phyloP scores from a whole-genome alignment of 768 basidiomycete species.

The Russula brevipes region DNA sequence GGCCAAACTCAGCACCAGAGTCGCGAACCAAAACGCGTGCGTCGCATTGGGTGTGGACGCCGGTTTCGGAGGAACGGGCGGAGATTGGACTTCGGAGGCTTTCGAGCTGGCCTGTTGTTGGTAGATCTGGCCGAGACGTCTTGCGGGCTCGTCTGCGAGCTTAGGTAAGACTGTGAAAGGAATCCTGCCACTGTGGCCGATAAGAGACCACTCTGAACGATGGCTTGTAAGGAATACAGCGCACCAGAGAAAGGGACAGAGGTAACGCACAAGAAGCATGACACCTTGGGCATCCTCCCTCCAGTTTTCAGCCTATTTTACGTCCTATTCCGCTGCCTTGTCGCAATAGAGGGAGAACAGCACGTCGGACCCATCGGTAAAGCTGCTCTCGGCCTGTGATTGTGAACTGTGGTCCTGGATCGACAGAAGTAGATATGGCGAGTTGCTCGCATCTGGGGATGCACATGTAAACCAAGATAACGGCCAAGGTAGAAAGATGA shows the following conservation, averaged over 20 bases:
- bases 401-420: not conserved
- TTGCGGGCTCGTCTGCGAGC: conserved; percentile 4
- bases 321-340: not conserved
- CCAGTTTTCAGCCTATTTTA: conserved; percentile 12
- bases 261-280: conserved; percentile 3
- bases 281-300: conserved; percentile 5
- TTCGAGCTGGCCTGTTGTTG: not conserved
- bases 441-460: not conserved
- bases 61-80: not conserved
- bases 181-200: conserved; percentile 1
- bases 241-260: not conserved
- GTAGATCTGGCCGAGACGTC: conserved; percentile 7
- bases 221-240: not conserved
- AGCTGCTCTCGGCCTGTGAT: not conserved
- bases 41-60: not conserved
- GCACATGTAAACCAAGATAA: not conserved
- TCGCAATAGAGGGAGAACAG: conserved; percentile 14
- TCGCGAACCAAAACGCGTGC: not conserved
- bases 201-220: conserved; percentile 7
- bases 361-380: not conserved
- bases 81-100: not conserved
- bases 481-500: not conserved
- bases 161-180: not conserved
- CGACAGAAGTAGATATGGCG: not conserved
- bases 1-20: not conserved